Conservation (phyloP, 2,329 filamentous ascomycete species). For the Thielaviopsis punctulata region DNA sequence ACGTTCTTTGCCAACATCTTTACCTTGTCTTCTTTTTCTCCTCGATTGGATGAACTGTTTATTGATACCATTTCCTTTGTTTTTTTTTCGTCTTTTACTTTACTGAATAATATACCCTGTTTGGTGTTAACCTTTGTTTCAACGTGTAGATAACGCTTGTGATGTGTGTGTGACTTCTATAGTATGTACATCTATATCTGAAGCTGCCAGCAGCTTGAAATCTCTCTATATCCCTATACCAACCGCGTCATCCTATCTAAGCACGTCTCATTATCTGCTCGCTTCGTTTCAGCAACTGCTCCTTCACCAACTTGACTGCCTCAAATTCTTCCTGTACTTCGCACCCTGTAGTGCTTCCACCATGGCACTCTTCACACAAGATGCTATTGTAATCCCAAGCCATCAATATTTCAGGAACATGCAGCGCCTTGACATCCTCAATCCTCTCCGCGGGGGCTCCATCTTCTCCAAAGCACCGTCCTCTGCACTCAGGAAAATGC, state of each 20-base stretch:
- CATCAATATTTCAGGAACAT: neutral
- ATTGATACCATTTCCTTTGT: conserved; percentile 1
- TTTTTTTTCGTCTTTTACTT: neutral
- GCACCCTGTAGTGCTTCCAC: neutral
- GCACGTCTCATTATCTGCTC: no score
- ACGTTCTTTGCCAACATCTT: no score
- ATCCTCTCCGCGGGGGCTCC: neutral
- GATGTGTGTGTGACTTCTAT: neutral
- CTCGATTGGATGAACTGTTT: neutral
- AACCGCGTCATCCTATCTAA: no score
- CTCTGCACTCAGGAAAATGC: neutral
- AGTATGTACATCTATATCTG: no score
- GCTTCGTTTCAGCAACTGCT: no score
- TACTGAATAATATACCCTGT: neutral
- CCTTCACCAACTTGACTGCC: no score
- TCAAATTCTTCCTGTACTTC: no score
- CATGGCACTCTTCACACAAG: neutral
- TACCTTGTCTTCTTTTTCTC: neutral
- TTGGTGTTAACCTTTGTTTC: neutral
- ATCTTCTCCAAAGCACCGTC: neutral
- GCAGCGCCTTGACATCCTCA: neutral
- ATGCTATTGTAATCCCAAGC: neutral
- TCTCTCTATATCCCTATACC: no score
- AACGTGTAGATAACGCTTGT: neutral
- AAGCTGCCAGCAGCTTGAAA: no score